phyloP scores from a whole-genome alignment of 306 rosid genomes.

The Carpinus fangiana region DNA sequence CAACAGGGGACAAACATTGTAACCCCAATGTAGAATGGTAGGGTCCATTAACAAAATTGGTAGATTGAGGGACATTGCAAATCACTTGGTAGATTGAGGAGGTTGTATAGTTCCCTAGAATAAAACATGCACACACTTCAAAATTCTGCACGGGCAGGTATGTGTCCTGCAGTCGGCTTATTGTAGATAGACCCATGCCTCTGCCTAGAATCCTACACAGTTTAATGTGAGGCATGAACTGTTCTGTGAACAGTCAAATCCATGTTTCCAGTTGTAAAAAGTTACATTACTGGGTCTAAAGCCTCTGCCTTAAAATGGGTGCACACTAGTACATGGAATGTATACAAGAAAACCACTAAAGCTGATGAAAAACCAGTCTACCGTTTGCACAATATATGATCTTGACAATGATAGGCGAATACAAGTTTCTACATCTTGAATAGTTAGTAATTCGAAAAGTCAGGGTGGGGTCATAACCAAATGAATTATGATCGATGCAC shows the following conservation, averaged over 20 bases:
- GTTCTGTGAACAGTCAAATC: not conserved
- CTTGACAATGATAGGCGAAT: not conserved
- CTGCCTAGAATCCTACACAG: no score
- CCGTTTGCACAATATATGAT: no score
- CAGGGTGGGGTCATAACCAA: not conserved
- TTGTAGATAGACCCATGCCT: not conserved
- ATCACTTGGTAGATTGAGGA: no score
- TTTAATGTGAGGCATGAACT: not conserved
- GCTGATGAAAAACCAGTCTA: not conserved
- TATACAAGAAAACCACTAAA: not conserved
- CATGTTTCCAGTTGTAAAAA: not conserved
- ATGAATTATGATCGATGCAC: not conserved
- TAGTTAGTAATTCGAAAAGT: not conserved
- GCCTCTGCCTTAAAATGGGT: no score
- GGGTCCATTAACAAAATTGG: no score
- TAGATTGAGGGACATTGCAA: no score
- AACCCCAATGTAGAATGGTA: no score
- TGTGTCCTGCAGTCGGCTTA: not conserved
- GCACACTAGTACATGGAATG: not conserved
- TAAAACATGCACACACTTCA: not conserved
- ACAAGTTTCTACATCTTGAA: not conserved
- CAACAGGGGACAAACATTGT: no score
- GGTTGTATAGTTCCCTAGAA: not conserved
- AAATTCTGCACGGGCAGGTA: not conserved
- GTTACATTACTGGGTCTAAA: no score